A percentile compares a stretch with the other conserved stretches of the same genome.
Conservation (phyloP, 495 filamentous ascomycete species). For the Xylaria scruposa region DNA sequence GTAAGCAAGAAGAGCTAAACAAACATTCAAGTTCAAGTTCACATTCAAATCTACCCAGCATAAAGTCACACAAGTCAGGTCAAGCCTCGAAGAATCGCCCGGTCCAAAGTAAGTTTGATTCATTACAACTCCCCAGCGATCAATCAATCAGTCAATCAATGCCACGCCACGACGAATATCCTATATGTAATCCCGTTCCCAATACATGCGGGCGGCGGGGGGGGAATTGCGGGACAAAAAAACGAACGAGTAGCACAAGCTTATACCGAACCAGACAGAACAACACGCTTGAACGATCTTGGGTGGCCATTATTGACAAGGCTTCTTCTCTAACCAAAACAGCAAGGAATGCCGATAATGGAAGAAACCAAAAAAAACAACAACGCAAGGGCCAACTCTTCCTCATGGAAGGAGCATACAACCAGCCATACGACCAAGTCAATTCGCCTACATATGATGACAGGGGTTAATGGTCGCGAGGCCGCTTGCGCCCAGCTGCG, state of each 20-base stretch:
- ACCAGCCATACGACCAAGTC: background rate
- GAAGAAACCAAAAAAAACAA: conserved; percentile 10
- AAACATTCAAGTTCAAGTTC: background rate
- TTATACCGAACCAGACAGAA: conserved; percentile 10
- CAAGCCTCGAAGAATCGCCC: background rate
- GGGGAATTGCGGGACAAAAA: conserved; percentile 3
- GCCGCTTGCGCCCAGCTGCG: background rate
- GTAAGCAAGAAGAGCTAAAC: background rate
- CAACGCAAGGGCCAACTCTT: background rate
- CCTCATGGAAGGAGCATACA: background rate
- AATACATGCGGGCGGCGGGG: background rate
- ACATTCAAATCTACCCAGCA: background rate
- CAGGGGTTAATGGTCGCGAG: background rate
- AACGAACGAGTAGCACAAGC: conserved; percentile 23
- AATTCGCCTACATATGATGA: conserved; percentile 20
- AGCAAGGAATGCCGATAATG: background rate
- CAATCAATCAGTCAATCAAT: background rate
- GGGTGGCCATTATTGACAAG: background rate
- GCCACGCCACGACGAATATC: conserved; percentile 10
- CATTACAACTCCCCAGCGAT: conserved; percentile 11
- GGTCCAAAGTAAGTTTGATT: background rate
- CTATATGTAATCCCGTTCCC: conserved; percentile 18
- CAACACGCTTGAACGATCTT: conserved; percentile 16
- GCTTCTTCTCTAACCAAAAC: conserved; percentile 9
- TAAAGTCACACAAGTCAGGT: background rate